phyloP scores from a whole-genome alignment of 768 basidiomycete genomes.

The Pilatotrama ljubarskyi region DNA sequence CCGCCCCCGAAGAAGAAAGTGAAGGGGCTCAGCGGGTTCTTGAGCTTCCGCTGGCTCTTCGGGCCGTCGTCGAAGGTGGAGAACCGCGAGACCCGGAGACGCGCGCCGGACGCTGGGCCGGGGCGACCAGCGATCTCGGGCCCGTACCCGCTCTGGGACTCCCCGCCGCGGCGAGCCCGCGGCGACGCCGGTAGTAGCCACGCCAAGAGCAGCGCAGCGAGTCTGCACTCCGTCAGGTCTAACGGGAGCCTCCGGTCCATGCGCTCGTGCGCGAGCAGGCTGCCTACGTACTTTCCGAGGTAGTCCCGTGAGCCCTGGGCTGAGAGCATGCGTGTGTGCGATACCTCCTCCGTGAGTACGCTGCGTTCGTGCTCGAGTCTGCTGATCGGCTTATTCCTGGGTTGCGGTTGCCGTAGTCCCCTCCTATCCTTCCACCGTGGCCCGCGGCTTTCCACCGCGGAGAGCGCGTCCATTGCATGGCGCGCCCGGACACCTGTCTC shows the following conservation, averaged over 20 bases:
- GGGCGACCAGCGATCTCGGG: conserved; percentile 35
- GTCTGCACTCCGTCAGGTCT: conserved; percentile 31
- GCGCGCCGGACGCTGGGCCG: conserved; percentile 5
- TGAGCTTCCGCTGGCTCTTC: conserved; percentile 26
- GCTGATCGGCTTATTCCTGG: neutral
- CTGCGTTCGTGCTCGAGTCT: neutral
- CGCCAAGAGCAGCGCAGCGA: conserved; percentile 21
- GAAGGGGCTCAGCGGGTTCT: conserved; percentile 19
- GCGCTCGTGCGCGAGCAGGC: conserved; percentile 31
- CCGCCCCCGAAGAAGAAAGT: conserved; percentile 27
- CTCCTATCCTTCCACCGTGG: no score
- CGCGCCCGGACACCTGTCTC: neutral
- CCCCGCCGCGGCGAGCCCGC: conserved; percentile 18
- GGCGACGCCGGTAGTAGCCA: conserved; percentile 3
- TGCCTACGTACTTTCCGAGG: conserved; percentile 27
- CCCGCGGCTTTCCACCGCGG: neutral
- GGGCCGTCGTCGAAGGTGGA: conserved; percentile 13
- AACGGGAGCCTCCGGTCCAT: conserved; percentile 28
- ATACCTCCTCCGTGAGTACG: neutral
- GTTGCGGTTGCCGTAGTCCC: neutral
- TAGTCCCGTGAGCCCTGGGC: conserved; percentile 2
- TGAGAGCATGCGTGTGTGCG: conserved; percentile 11
- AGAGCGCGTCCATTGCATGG: neutral
- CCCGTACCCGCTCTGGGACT: conserved; percentile 35
- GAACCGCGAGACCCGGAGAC: conserved; percentile 1